phyloP scores from a whole-genome alignment of 371 early-diverging fungal species.

The Mucor piriformis region DNA sequence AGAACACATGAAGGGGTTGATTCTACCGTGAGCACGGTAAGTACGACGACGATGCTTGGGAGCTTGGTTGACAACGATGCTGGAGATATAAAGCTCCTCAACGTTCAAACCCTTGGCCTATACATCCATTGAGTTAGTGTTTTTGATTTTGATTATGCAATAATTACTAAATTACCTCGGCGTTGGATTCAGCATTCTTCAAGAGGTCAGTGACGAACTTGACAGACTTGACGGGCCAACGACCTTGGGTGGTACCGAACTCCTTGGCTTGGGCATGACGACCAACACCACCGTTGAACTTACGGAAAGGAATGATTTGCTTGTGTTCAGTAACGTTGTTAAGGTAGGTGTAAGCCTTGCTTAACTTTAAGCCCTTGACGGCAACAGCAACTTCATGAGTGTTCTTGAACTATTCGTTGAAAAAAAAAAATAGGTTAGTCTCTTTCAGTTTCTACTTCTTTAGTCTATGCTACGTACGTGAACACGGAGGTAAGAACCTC shows the following conservation, averaged over 20 bases:
- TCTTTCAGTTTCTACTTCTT: background rate
- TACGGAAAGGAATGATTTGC: constrained; percentile 98
- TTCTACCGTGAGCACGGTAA: constrained; percentile 98
- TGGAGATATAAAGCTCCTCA: constrained; percentile 86
- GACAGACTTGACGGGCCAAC: constrained; percentile 99
- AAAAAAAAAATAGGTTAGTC: background rate
- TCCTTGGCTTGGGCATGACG: constrained; percentile 98
- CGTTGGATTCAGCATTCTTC: constrained; percentile 98
- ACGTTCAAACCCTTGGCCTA: constrained; percentile 89
- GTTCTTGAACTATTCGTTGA: constrained; percentile 82
- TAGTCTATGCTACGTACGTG: constrained; percentile 29
- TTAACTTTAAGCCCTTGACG: constrained; percentile 92
- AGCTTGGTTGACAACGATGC: constrained; percentile 98
- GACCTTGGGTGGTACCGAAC: constrained; percentile 92
- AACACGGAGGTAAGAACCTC: constrained; percentile 45
- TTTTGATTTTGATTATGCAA: background rate
- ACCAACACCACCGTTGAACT: constrained; percentile 98
- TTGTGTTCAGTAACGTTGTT: constrained; percentile 96
- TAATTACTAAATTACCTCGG: constrained; percentile 83
- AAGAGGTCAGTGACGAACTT: constrained; percentile 93
- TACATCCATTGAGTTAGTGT: background rate
- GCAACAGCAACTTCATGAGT: constrained; percentile 97
- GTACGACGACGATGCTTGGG: constrained; percentile 98
- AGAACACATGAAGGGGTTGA: constrained; percentile 91
- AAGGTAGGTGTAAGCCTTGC: constrained; percentile 95